Evolutionary conservation across 768 basidiomycete genomes (phyloP).

Genomic region (Neoboletus brunneissimus): DNA sequence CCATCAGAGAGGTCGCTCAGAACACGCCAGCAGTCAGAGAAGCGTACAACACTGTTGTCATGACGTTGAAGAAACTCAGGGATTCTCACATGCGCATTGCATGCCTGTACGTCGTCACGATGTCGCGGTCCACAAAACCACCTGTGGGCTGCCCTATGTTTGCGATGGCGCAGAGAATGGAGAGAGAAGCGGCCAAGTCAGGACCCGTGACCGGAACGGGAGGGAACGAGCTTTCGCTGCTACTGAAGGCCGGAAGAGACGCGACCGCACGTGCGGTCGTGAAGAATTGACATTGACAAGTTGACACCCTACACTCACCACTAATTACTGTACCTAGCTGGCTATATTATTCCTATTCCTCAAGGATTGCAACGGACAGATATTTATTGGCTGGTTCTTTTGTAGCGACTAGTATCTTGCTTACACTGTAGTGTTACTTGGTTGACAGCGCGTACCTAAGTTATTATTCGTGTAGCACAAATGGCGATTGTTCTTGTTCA

Average conservation of each 20-base stretch:
- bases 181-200: slow-evolving; percentile 40
- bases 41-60: slow-evolving; percentile 77
- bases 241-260: slow-evolving; percentile 88
- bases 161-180: slow-evolving; percentile 51
- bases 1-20: slow-evolving; percentile 61
- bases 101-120: slow-evolving; percentile 81
- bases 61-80: slow-evolving; percentile 76
- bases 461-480: slow-evolving; percentile 22
- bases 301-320: slow-evolving; percentile 4
- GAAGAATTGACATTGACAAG: slow-evolving; percentile 23
- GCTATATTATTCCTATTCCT: neutral
- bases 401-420: slow-evolving; percentile 28
- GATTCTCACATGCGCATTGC: slow-evolving; percentile 90
- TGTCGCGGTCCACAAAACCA: slow-evolving; percentile 62
- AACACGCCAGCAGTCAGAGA: slow-evolving; percentile 57
- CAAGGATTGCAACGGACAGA: neutral
- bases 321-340: slow-evolving; percentile 7
- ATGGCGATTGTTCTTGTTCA: neutral
- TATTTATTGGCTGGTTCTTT: slow-evolving; percentile 29
- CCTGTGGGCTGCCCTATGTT: slow-evolving; percentile 50
- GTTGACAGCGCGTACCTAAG: neutral
- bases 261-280: slow-evolving; percentile 70
- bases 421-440: slow-evolving; percentile 17
- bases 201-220: slow-evolving; percentile 81
- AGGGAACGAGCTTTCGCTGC: slow-evolving; percentile 75